phyloP scores from a whole-genome alignment of 2,329 filamentous ascomycete genomes.

The Exophiala aquamarina region DNA sequence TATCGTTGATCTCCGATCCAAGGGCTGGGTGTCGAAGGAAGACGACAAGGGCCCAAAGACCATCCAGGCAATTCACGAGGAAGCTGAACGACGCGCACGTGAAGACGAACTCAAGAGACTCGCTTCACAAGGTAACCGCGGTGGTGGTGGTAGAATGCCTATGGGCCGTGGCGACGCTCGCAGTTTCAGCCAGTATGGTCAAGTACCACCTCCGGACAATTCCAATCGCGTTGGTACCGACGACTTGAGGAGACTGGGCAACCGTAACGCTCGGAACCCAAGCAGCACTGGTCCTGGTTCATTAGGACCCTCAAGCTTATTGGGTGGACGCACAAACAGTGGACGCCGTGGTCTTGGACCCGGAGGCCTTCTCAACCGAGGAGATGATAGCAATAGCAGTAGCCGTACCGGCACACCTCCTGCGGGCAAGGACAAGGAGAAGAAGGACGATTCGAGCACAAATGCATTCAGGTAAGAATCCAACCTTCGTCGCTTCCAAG shows the following conservation, averaged over 20 bases:
- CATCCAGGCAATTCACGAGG: constrained; percentile 83
- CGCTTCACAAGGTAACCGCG: constrained; percentile 54
- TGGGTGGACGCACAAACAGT: constrained; percentile 87
- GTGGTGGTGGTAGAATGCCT: constrained; percentile 66
- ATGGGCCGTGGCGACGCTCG: constrained; percentile 85
- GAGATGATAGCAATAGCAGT: constrained; percentile 82
- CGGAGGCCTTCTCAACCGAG: constrained; percentile 68
- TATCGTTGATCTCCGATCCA: constrained; percentile 76
- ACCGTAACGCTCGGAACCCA: constrained; percentile 64
- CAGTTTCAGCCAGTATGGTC: constrained; percentile 70
- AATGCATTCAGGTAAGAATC: constrained; percentile 91
- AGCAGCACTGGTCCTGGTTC: constrained; percentile 55
- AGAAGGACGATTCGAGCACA: constrained; percentile 66
- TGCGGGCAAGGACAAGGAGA: constrained; percentile 56
- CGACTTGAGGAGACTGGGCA: constrained; percentile 78
- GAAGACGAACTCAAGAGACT: constrained; percentile 69
- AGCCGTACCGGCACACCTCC: constrained; percentile 89
- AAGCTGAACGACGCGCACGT: constrained; percentile 75
- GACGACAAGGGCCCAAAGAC: constrained; percentile 95
- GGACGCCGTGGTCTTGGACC: constrained; percentile 75
- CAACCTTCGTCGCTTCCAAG: constrained; percentile 1
- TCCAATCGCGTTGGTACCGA: constrained; percentile 87
- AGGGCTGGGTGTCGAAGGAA: constrained; percentile 83
- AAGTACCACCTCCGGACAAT: constrained; percentile 66
- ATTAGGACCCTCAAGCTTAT: constrained; percentile 83